These are phyloP conservation scores for Nemania sp. DNA, from an alignment of 2,329 filamentous ascomycete species.

Conservation along the genomic window DNA sequence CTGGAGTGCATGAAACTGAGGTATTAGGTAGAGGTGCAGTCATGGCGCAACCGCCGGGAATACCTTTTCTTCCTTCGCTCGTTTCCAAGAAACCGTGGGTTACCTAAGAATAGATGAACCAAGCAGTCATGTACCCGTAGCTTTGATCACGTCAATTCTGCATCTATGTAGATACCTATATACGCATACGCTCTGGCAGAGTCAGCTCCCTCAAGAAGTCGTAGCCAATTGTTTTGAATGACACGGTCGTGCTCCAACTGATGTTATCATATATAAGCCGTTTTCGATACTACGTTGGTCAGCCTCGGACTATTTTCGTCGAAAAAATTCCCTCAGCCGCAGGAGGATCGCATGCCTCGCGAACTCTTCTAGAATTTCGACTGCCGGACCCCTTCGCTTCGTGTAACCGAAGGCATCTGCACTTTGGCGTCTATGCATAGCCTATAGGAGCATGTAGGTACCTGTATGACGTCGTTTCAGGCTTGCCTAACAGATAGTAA, in stretches of 20 bases:
- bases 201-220: not conserved
- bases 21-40: not conserved
- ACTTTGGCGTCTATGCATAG: slow-evolving; percentile 25
- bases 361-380: slow-evolving; percentile 35
- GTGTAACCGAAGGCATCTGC: slow-evolving; percentile 33
- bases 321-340: slow-evolving; percentile 29
- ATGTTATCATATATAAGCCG: slow-evolving; percentile 2
- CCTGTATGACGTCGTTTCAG: slow-evolving; percentile 38
- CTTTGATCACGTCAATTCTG: not conserved
- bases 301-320: slow-evolving; percentile 32
- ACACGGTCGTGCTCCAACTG: not conserved
- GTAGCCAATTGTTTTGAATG: not conserved
- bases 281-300: slow-evolving; percentile 17
- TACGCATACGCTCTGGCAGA: not conserved
- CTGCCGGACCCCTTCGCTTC: slow-evolving; percentile 25
- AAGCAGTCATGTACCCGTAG: not conserved
- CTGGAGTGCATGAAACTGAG: slow-evolving; percentile 4
- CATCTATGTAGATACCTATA: no score
- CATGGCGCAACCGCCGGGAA: not conserved
- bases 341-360: slow-evolving; percentile 14
- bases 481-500: slow-evolving; percentile 24
- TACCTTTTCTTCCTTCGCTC: not conserved
- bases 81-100: slow-evolving; percentile 8
- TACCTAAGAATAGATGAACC: not conserved
- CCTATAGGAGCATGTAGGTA: slow-evolving; percentile 3